A percentile compares a stretch with the other conserved stretches of the same genome.
Conservation (phyloP, 2,329 filamentous ascomycete species). For the Akanthomyces lecanii region DNA sequence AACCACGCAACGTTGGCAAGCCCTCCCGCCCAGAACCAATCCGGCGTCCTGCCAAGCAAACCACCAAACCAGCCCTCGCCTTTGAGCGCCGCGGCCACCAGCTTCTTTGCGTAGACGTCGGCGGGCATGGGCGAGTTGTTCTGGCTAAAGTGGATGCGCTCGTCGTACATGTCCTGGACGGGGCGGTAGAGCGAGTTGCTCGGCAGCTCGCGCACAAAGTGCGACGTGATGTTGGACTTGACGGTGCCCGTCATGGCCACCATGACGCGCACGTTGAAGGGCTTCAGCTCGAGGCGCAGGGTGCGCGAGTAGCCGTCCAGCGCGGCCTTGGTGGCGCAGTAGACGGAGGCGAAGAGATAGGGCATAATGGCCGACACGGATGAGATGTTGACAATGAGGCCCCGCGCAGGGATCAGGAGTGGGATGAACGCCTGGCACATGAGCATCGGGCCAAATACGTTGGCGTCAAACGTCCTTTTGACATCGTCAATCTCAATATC, state of each 20-base stretch:
- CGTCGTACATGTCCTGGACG: conserved; percentile 42
- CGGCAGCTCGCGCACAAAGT: conserved; percentile 39
- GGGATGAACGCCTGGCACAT: conserved; percentile 48
- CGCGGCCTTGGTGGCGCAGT: conserved; percentile 53
- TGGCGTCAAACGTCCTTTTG: conserved; percentile 51
- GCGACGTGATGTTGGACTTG: conserved; percentile 45
- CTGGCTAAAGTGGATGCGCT: conserved; percentile 46
- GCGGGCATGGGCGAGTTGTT: conserved; percentile 42
- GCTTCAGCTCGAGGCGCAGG: conserved; percentile 49
- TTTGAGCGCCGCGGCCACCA: conserved; percentile 42
- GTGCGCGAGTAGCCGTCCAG: conserved; percentile 50
- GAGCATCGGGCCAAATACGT: conserved; percentile 55
- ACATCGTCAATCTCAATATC: conserved; percentile 51
- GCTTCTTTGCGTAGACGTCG: conserved; percentile 36
- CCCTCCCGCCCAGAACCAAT: conserved; percentile 21
- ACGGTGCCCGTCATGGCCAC: conserved; percentile 53
- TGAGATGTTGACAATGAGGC: conserved; percentile 53
- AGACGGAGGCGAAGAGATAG: conserved; percentile 51
- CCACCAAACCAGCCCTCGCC: conserved; percentile 30
- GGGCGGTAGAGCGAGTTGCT: conserved; percentile 44
- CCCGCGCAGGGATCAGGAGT: conserved; percentile 46
- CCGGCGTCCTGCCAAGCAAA: conserved; percentile 20
- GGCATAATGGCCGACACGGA: conserved; percentile 48
- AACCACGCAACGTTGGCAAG: conserved; percentile 6
- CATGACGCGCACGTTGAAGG: conserved; percentile 54